phyloP scores from a whole-genome alignment of 352 stramenopile genomes.

The Elongisporangium anandrum region DNA sequence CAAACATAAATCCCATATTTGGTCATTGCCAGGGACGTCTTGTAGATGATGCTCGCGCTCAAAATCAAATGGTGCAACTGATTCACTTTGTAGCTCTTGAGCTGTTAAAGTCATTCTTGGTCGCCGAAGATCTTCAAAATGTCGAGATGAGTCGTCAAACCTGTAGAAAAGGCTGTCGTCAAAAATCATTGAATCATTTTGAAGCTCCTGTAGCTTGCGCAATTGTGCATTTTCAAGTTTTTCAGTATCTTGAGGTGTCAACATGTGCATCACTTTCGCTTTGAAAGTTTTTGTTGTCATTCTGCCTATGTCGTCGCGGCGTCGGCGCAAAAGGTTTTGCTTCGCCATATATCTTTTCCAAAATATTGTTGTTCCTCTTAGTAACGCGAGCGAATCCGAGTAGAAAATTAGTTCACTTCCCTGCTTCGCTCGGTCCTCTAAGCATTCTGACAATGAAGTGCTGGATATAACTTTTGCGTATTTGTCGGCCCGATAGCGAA shows the following conservation, averaged over 20 bases:
- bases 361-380: slow-evolving; percentile 39
- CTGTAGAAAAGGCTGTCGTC: neutral
- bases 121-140: neutral
- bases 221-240: slow-evolving; percentile 3
- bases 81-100: neutral
- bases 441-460: neutral
- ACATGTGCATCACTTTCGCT: slow-evolving; percentile 21
- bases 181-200: neutral
- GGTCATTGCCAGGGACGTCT: neutral
- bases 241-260: slow-evolving; percentile 9
- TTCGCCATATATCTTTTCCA: slow-evolving; percentile 30
- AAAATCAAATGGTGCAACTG: neutral
- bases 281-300: slow-evolving; percentile 10
- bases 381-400: slow-evolving; percentile 33
- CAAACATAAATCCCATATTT: neutral
- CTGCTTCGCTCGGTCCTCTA: neutral
- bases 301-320: slow-evolving; percentile 13
- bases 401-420: slow-evolving; percentile 40
- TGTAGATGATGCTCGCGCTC: neutral
- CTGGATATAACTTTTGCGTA: neutral
- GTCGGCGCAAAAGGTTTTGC: slow-evolving; percentile 16
- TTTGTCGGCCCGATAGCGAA: neutral
- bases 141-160: neutral
- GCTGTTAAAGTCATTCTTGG: neutral
- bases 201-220: neutral